These are phyloP conservation scores for Dittrichia graveolens DNA, from an alignment of 129 eudicot species.

Conservation along the genomic window DNA sequence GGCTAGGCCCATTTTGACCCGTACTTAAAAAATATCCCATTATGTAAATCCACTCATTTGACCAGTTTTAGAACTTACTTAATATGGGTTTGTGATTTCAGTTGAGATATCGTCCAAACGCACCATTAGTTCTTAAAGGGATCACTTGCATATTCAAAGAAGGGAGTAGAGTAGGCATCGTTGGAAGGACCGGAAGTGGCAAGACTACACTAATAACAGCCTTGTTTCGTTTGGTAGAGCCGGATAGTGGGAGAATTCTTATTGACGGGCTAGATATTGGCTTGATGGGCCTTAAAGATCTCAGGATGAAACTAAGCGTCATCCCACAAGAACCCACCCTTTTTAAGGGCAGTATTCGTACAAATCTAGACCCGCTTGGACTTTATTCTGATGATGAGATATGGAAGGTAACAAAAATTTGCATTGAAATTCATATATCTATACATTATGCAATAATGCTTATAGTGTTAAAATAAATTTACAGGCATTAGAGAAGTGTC, in stretches of 20 bases:
- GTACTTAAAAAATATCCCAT: no score
- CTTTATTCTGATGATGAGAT: conserved; percentile 71
- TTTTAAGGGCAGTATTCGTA: conserved; percentile 65
- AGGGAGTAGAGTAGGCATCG: conserved; percentile 85
- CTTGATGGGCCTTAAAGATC: conserved; percentile 73
- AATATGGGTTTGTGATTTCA: conserved; percentile 24
- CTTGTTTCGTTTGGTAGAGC: conserved; percentile 75
- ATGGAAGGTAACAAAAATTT: conserved; percentile 57
- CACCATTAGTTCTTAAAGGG: conserved; percentile 86
- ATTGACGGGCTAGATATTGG: conserved; percentile 71
- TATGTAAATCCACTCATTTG: no score
- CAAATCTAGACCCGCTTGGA: conserved; percentile 77
- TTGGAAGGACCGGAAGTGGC: conserved; percentile 97
- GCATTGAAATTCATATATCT: no score
- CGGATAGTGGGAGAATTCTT: conserved; percentile 53
- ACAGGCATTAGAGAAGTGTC: conserved; percentile 75
- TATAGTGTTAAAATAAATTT: neutral
- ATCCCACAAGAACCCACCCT: conserved; percentile 97
- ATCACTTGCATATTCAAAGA: conserved; percentile 75
- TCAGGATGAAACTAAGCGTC: conserved; percentile 74
- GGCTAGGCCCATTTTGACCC: no score
- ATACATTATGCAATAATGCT: neutral
- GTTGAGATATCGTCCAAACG: conserved; percentile 79
- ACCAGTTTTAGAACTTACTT: no score
- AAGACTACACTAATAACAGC: conserved; percentile 83